Percentiles rank a stretch among this genome's conserved stretches.
Evolutionary conservation across 345 rosid species (phyloP).

Genomic region (Heritiera fomes): DNA sequence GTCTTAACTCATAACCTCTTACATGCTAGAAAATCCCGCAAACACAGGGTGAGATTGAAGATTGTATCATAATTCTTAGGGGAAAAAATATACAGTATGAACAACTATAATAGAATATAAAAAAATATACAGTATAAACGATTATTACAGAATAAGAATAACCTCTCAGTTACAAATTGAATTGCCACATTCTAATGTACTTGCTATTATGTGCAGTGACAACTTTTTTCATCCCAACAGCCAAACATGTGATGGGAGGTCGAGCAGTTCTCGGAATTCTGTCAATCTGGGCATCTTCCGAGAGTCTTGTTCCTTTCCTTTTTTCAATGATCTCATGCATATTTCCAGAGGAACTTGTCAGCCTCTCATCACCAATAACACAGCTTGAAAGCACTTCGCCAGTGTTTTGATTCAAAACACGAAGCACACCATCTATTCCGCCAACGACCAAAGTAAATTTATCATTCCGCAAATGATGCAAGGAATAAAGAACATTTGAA

Average conservation of each 20-base stretch:
- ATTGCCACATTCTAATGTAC: conserved; percentile 69
- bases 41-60: not conserved
- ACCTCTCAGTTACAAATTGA: conserved; percentile 25
- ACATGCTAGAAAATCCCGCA: not conserved
- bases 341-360: conserved; percentile 28
- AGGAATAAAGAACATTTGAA: conserved; percentile 74
- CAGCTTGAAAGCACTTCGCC: conserved; percentile 61
- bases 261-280: conserved; percentile 51
- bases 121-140: not conserved
- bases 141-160: not conserved
- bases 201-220: conserved; percentile 69
- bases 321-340: conserved; percentile 36
- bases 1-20: no score
- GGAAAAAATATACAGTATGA: not conserved
- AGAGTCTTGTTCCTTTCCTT: conserved; percentile 50
- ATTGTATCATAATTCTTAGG: not conserved
- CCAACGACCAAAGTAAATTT: conserved; percentile 60
- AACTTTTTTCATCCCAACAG: conserved; percentile 80
- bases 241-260: conserved; percentile 75
- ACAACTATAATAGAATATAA: not conserved
- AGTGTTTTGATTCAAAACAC: conserved; percentile 63
- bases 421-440: conserved; percentile 87
- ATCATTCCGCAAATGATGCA: conserved; percentile 59
- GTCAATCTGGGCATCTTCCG: conserved; percentile 40
- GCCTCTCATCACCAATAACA: conserved; percentile 39